Conservation (phyloP, 345 rosid species). For the Melaleuca quinquenervia region DNA sequence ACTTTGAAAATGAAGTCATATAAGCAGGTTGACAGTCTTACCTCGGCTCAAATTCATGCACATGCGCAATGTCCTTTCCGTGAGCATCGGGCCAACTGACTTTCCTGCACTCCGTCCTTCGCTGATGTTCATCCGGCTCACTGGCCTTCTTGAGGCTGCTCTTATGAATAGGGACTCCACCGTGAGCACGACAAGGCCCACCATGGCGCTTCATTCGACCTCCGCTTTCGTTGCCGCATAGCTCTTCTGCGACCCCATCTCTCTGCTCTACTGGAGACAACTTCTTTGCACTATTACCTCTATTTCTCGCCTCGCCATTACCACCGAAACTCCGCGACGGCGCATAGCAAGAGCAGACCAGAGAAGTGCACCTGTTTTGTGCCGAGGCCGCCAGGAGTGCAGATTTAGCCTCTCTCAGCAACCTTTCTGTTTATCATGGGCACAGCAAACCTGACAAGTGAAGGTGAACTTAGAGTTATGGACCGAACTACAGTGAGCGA, state of each 20-base stretch:
- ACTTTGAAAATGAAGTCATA: not conserved
- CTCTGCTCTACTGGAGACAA: slow-evolving; percentile 13
- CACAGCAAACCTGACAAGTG: not conserved
- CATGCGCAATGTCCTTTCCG: slow-evolving; percentile 70
- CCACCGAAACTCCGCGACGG: slow-evolving; percentile 21
- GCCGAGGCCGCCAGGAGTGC: slow-evolving; percentile 65
- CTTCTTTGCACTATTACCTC: slow-evolving; percentile 9
- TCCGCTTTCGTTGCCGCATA: not conserved
- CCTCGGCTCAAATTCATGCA: slow-evolving; percentile 68
- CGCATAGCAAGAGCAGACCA: slow-evolving; percentile 67
- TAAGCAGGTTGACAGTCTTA: slow-evolving; percentile 2
- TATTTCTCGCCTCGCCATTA: slow-evolving; percentile 9
- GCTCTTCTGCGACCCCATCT: slow-evolving; percentile 23
- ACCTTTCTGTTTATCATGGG: not conserved
- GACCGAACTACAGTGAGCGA: not conserved
- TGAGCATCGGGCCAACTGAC: slow-evolving; percentile 78
- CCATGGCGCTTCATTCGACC: not conserved
- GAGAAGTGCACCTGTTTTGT: slow-evolving; percentile 50
- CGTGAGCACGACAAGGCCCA: slow-evolving; percentile 9
- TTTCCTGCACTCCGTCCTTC: slow-evolving; percentile 35
- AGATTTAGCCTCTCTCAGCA: not conserved
- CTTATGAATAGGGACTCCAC: slow-evolving; percentile 25
- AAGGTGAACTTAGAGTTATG: not conserved
- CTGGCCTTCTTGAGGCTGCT: slow-evolving; percentile 38
- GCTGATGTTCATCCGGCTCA: slow-evolving; percentile 4